Conservation (phyloP, 2,329 filamentous ascomycete species). For the Pseudocercospora cruenta region DNA sequence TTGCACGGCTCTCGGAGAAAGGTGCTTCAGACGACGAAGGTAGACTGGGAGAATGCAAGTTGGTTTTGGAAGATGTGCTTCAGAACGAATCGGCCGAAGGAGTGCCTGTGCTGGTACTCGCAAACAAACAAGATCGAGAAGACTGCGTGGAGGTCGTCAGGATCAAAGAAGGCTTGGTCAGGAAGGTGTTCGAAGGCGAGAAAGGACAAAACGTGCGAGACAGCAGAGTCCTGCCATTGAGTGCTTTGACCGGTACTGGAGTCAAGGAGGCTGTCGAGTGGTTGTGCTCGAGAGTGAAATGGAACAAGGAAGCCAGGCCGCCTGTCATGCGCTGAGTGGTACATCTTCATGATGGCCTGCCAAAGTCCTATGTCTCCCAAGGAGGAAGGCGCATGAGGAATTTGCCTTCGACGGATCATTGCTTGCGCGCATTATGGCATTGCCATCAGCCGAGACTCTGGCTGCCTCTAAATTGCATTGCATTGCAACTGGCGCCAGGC, state of each 20-base stretch:
- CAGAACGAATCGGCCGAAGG: conserved; percentile 86
- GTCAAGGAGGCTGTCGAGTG: conserved; percentile 97
- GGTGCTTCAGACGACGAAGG: conserved; percentile 45
- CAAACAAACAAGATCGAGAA: conserved; percentile 97
- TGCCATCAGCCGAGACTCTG: neutral
- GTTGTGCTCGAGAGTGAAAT: conserved; percentile 87
- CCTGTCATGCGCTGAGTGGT: conserved; percentile 80
- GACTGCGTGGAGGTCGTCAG: conserved; percentile 96
- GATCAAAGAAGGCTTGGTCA: conserved; percentile 94
- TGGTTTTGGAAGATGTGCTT: conserved; percentile 88
- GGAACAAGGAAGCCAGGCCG: conserved; percentile 92
- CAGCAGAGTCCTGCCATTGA: conserved; percentile 86
- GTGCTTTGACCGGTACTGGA: conserved; percentile 80
- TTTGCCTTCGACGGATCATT: neutral
- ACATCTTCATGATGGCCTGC: neutral
- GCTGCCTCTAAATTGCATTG: neutral
- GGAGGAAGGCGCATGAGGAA: too few species aligned
- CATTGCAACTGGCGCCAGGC: neutral
- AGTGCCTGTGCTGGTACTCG: conserved; percentile 86
- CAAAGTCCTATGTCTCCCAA: neutral
- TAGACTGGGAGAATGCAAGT: conserved; percentile 81
- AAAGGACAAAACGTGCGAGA: conserved; percentile 85
- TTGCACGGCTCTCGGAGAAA: conserved; percentile 53
- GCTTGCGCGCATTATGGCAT: neutral
- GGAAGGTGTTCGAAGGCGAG: conserved; percentile 93